Base-by-base conservation (phyloP, 1,284 basidiomycete genomes). In the Apiotrichum veenhuisii region DNA sequence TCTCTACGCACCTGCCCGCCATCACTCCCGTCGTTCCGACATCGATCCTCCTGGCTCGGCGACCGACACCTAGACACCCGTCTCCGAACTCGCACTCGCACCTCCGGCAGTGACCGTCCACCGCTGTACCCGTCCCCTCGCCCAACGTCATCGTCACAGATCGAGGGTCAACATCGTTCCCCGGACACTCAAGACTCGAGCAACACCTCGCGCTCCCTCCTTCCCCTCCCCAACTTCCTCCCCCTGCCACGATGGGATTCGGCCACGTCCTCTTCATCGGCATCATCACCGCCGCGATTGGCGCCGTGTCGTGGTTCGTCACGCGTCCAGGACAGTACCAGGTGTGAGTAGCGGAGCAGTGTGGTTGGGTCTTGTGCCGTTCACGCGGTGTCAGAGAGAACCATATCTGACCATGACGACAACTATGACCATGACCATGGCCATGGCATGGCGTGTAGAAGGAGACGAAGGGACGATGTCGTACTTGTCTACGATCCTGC, bases 291-390 rank as follows among this genome's bases (percentile, higher is more conserved):
- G 62, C 71, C 15, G 87, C 79, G 0, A 77, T 91, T 25, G 89
- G 87, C 79, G 78, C 80, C 1, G 80, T 79, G 36, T 81, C 84
- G 1, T 90, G 85, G 78, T 77, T 90, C 44, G 82, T 86, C 56
- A 83, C 84, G 0, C 90, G 88, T 1, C 92, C 91, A 71, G 91
- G 92, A 1, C 84, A 88, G 41, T 84, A 92, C 60, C 91, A 94
- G 80, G 87, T 87, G 92, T 95, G 71, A 66, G 88, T 83, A 17
- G n/a, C 10, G 18, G n/a, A 37, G 17, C 27, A 22, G 33, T 9
- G 2, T 20, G 45, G n/a, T 18, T 22, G n/a, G 2, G 34, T 49
- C 15, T 23, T 1, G 8, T 22, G 40, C 17, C n/a, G 0, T 37
- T 3, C 22, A 14, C n/a, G n/a, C n/a, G n/a, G n/a, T n/a, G n/a